Evolutionary conservation across 495 filamentous ascomycete genomes (phyloP), one percentile per base, ranked within the genome.

Genomic region (Cladorrhinum samala): DNA sequence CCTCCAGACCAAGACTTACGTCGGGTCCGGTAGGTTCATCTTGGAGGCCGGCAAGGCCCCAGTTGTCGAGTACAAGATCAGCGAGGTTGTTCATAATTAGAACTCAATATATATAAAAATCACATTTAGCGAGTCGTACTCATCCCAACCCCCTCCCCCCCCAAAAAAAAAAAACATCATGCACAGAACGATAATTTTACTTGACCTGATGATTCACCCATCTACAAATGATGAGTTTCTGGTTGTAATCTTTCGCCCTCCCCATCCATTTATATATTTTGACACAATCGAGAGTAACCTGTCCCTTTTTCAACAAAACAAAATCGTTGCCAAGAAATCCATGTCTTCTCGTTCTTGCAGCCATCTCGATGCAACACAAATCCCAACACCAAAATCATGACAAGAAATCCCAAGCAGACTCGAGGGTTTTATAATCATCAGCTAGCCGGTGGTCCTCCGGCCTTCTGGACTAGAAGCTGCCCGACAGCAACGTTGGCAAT

Each of bases 61-160:
- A 3, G 64, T 75, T 33, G 80, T 83, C 17, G 80, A 83, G 69
- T 83, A 83, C 60, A 75, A 77, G 61, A 71, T 85, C 57, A 77
- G 79, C 55, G 76, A 81, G 68, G 77, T 81, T 33, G 50, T 59
- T 17, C n/a, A n/a, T n/a, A 53, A 38, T 2, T 68, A 53, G 48
- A 11, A 33, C 27, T 6, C 27, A 6, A 6, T 33, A 11, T 33
- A 33, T 6, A 33, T 33, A 5, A 33, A 33, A 33, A 33, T 33
- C 27, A 11, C 5, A 11, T 33, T 11, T 33, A 5, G 5, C 27
- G 27, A 11, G 6, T 33, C 27, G 5, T 33, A 33, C 11, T 33
- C n/a, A n/a, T n/a, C n/a, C n/a, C n/a, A n/a, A n/a, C n/a, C n/a
- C n/a, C n/a, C n/a, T n/a, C n/a, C n/a, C n/a, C n/a, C n/a, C n/a